phyloP scores from a whole-genome alignment of 163 green algal species.

The Chlamydomonas reinhardtii region DNA sequence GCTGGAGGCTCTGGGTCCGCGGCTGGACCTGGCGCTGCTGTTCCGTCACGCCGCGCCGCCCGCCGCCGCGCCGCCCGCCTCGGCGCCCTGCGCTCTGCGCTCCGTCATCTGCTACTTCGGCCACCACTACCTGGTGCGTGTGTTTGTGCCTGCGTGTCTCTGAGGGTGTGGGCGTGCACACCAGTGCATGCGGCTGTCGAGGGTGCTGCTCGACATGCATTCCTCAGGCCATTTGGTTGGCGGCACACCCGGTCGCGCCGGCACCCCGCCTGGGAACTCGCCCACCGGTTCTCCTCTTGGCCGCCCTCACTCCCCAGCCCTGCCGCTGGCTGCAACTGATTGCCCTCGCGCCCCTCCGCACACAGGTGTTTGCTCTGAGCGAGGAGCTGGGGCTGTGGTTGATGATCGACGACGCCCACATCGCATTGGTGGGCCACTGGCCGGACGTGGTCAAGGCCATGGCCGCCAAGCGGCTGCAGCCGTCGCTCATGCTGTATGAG shows the following conservation, averaged over 20 bases:
- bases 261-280: no score
- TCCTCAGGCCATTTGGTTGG: no score
- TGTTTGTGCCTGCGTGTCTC: not conserved
- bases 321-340: no score
- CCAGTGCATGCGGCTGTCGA: no score
- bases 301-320: no score
- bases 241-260: no score
- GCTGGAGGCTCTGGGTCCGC: conserved; percentile 62
- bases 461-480: conserved; percentile 69
- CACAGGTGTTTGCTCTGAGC: conserved; percentile 67
- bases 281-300: no score
- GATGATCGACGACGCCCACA: conserved; percentile 78
- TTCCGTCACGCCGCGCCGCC: conserved; percentile 53
- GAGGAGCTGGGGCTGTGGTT: conserved; percentile 82
- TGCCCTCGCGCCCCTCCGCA: no score
- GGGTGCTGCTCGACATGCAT: no score
- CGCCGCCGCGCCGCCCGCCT: not conserved
- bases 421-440: conserved; percentile 75
- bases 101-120: conserved; percentile 79
- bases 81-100: conserved; percentile 46
- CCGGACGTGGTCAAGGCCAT: conserved; percentile 67
- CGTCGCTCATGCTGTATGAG: conserved; percentile 82
- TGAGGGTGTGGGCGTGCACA: no score
- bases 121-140: conserved; percentile 75
- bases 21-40: conserved; percentile 62